Evolutionary conservation across 371 early-diverging fungal species (phyloP), one percentile per base, ranked within the genome.

Genomic region (Mortierella sp.): DNA sequence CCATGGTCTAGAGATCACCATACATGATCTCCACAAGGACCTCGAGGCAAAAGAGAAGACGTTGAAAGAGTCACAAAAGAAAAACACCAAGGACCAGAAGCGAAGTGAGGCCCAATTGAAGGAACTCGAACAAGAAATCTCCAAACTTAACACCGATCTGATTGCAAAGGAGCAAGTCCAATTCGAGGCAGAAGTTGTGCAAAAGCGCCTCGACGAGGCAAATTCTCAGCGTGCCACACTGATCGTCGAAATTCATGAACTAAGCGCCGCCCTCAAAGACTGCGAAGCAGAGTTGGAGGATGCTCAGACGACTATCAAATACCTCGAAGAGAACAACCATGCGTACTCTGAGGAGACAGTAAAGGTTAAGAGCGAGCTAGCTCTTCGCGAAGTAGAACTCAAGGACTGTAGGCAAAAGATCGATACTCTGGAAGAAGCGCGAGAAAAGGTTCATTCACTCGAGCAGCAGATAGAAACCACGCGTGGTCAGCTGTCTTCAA

Each of bases 1-100:
- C 43, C 68, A 68, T 54, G 65, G 59, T 3, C 69, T 77, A 4
- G 69, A 77, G 37, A 60, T 26, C 51, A 64, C 72, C 1, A 72
- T 77, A 55, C 64, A 43, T 8, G 64, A 72, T n/a, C 68, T 77
- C 10, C 72, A 67, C 12, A 8, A 37, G 11, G 63, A 64, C 12
- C 39, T 77, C 0, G 20, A 43, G 14, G 20, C 22, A 12, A 72
- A 60, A 45, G 72, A 72, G 30, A 43, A 59, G 54, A 43, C 57
- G 11, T 40, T 77, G 14, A 54, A 58, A 37, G 64, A 66, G 18
- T 63, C 32, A 6, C 47, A 63, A 24, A 39, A 47, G 11, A n/a
- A 47, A 5, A 14, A 63, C 20, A 22, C 43, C 24, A 12, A 54
- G 49, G 35, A 55, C 3, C 64, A 52, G n/a, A 47, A 64, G 10